A percentile compares a stretch with the other conserved stretches of the same genome.
phyloP scores from a whole-genome alignment of 2,329 filamentous ascomycete genomes.

The Paecilomyces fulvus region DNA sequence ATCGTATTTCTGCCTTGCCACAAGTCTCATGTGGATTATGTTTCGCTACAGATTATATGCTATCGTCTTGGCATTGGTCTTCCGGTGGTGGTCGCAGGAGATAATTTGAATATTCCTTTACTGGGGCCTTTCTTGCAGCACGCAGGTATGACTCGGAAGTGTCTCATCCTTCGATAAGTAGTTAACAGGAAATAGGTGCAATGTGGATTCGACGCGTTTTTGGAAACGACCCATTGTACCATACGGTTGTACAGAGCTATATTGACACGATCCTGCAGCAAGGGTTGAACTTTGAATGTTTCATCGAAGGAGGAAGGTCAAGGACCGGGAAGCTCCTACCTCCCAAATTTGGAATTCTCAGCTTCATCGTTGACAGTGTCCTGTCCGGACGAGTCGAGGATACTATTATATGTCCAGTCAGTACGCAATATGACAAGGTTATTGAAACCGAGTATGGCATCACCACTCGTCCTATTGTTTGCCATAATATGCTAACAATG shows the following conservation, averaged over 20 bases:
- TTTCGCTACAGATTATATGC: slow-evolving; percentile 89
- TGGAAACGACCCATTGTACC: slow-evolving; percentile 83
- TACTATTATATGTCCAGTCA: slow-evolving; percentile 88
- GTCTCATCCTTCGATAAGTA: not conserved
- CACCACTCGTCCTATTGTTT: not conserved
- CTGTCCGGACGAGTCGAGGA: slow-evolving; percentile 82
- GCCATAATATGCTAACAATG: slow-evolving; percentile 6
- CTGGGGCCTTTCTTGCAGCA: slow-evolving; percentile 87
- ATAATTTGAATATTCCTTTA: slow-evolving; percentile 91
- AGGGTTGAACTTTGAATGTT: slow-evolving; percentile 93
- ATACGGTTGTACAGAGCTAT: slow-evolving; percentile 89
- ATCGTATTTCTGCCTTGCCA: slow-evolving; percentile 95
- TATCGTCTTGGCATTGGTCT: slow-evolving; percentile 83
- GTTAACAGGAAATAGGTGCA: slow-evolving; percentile 46
- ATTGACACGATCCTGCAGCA: slow-evolving; percentile 85
- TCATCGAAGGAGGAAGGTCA: slow-evolving; percentile 90
- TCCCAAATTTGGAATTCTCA: slow-evolving; percentile 91
- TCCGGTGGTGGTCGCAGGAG: slow-evolving; percentile 86
- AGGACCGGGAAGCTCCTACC: slow-evolving; percentile 87
- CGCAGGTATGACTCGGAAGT: slow-evolving; percentile 48
- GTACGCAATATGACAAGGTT: slow-evolving; percentile 97
- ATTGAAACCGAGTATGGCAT: slow-evolving; percentile 70
- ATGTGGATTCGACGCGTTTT: slow-evolving; percentile 96
- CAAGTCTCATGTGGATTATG: slow-evolving; percentile 91
- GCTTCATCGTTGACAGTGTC: slow-evolving; percentile 83